Percentiles rank a stretch among this genome's conserved stretches.
Conservation (phyloP, 1,284 basidiomycete species). For the Ceratobasidium sp. region DNA sequence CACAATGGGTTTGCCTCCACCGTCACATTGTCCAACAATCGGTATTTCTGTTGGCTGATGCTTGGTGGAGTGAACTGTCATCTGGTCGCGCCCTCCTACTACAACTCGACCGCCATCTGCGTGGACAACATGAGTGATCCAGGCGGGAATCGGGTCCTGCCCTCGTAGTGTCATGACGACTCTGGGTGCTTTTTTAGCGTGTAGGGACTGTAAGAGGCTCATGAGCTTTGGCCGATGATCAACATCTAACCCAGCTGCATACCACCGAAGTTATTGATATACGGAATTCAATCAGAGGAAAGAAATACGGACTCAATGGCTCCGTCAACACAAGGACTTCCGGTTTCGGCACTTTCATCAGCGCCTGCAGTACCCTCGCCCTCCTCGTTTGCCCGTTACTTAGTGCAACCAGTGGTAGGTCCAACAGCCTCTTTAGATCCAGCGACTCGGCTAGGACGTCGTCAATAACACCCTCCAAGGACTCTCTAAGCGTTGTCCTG, state of each 20-base stretch:
- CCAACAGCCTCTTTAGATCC: slow-evolving; percentile 72
- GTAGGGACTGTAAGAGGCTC: slow-evolving; percentile 71
- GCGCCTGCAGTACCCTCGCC: slow-evolving; percentile 84
- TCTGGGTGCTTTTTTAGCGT: slow-evolving; percentile 65
- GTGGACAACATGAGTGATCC: slow-evolving; percentile 81
- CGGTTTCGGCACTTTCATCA: slow-evolving; percentile 71
- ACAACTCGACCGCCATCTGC: slow-evolving; percentile 66
- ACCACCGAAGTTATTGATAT: slow-evolving; percentile 4
- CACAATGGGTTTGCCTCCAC: slow-evolving; percentile 63
- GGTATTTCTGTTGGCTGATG: neutral
- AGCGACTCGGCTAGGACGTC: slow-evolving; percentile 67
- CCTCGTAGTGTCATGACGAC: slow-evolving; percentile 84
- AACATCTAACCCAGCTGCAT: slow-evolving; percentile 78
- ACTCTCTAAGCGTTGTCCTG: slow-evolving; percentile 75
- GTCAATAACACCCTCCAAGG: slow-evolving; percentile 61
- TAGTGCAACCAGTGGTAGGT: slow-evolving; percentile 84
- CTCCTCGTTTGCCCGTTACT: slow-evolving; percentile 93
- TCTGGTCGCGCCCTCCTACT: slow-evolving; percentile 62
- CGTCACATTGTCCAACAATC: slow-evolving; percentile 22
- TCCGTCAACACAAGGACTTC: slow-evolving; percentile 86
- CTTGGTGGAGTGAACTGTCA: slow-evolving; percentile 30
- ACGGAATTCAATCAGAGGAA: slow-evolving; percentile 45
- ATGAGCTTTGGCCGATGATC: slow-evolving; percentile 70
- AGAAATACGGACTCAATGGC: slow-evolving; percentile 72
- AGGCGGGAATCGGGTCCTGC: slow-evolving; percentile 85